phyloP scores from a whole-genome alignment of 2,329 filamentous ascomycete species.

The Colletotrichum sp. region DNA sequence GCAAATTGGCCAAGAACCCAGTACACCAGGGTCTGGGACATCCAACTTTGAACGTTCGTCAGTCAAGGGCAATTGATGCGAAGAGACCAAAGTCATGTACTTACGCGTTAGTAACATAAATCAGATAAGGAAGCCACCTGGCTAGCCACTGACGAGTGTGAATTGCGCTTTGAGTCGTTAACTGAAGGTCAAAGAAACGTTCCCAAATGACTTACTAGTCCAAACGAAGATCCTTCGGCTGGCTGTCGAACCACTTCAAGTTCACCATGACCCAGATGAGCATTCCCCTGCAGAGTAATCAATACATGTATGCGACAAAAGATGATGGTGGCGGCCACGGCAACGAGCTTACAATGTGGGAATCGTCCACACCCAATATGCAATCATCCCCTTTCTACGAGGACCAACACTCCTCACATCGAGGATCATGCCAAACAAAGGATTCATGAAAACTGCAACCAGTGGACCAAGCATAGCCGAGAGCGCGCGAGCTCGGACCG shows the following conservation, averaged over 20 bases:
- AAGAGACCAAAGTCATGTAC: not conserved
- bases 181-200: not conserved
- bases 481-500: not conserved
- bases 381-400: not conserved
- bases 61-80: not conserved
- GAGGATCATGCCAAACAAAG: not conserved
- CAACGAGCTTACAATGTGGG: not conserved
- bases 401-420: not conserved
- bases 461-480: not conserved
- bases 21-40: not conserved
- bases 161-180: not conserved
- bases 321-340: too few relatives aligned
- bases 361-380: not conserved
- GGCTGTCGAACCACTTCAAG: not conserved
- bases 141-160: not conserved
- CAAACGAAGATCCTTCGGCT: not conserved
- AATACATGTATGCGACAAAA: not conserved
- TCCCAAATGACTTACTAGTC: not conserved
- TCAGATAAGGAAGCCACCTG: not conserved
- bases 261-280: not conserved
- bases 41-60: not conserved
- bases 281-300: not conserved
- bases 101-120: not conserved
- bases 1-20: not conserved
- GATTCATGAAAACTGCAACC: not conserved